Base-by-base conservation (phyloP, 2,329 filamentous ascomycete species). In the Domatiomyces globalis region DNA sequence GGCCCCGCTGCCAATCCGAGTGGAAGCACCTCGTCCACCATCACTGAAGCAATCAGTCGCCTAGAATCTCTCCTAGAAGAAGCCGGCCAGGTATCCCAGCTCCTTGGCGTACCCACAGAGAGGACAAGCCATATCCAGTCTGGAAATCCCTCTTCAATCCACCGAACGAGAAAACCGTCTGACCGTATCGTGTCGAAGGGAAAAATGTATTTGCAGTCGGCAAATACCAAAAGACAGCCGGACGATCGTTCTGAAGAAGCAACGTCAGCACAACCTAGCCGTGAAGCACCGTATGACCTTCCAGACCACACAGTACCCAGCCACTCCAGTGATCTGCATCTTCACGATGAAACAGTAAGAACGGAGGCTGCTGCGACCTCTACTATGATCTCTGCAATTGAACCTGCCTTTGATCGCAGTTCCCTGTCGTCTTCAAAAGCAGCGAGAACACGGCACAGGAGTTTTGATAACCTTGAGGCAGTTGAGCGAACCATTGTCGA, bases 61-160 rank as follows among this genome's bases (percentile, higher is more conserved):
- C 58, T 68, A 20, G 66, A 67, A 53, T 53, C 54, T 42, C 59
- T 68, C 10, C 58, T 68, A 18, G 63, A 62, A 27, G 65, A 68
- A 56, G 66, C 67, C 17, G 54, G 69, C 2, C 48, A 57, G 19
- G 63, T 71, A 54, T 67, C 67, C 36, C 60, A 63, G 45, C 57
- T 65, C 4, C 33, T 39, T 5, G 33, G 33, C 15, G 33, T 39
- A 15, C 33, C 9, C 12, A 39, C 33, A 39, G 33, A 39, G 4
- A 12, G 15, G 12, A 15, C 33, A 39, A 15, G 12, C 12, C 33
- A 39, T 10, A 10, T 39, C 10, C 33, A 39, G 12, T 15, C 33
- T 2, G 33, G 33, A 5, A 15, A 10, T 1, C 2, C 10, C 12
- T 4, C 12, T 39, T 39, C 33, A 15, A 15, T 15, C 33, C 33